Evolutionary conservation across 495 filamentous ascomycete genomes (phyloP).

Genomic region (Talaromyces proteolyticus): DNA sequence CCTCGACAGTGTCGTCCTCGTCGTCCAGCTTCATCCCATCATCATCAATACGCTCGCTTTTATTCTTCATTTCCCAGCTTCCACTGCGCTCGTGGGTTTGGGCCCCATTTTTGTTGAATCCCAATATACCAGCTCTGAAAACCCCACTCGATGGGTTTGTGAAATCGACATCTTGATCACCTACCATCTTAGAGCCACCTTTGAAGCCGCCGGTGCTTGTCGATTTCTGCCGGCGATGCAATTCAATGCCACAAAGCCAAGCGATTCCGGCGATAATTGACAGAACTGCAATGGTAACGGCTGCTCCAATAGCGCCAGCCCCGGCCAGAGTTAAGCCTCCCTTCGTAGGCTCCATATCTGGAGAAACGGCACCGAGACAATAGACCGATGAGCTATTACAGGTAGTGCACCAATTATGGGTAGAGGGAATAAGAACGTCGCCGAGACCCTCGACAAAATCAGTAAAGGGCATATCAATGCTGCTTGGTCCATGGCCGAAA

Average conservation of each 20-base stretch:
- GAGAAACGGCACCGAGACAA: constrained; percentile 42
- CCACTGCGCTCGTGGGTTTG: constrained; percentile 41
- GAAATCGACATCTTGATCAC: constrained; percentile 42
- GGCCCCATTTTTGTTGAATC: constrained; percentile 15
- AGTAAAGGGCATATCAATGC: constrained; percentile 49
- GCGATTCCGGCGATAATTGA: constrained; percentile 17
- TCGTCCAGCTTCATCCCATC: neutral
- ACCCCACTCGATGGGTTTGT: constrained; percentile 19
- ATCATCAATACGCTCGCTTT: constrained; percentile 2
- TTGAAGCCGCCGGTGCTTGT: constrained; percentile 40
- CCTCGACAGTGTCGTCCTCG: constrained; percentile 1
- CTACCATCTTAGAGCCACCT: constrained; percentile 40
- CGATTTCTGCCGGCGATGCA: constrained; percentile 14
- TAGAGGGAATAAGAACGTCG: constrained; percentile 53
- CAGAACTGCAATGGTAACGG: constrained; percentile 31
- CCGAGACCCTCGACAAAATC: constrained; percentile 57
- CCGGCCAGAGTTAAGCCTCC: constrained; percentile 26
- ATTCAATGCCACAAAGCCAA: constrained; percentile 34
- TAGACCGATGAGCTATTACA: constrained; percentile 59
- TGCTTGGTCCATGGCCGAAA: constrained; percentile 51
- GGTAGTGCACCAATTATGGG: constrained; percentile 59
- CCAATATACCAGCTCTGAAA: constrained; percentile 13
- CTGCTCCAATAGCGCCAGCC: constrained; percentile 49
- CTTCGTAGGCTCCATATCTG: constrained; percentile 13
- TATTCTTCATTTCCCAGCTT: constrained; percentile 47